Evolutionary conservation across 176 grass and related monocot genomes (phyloP), one percentile per base, ranked within the genome.

Genomic region (Eleusine indica): DNA sequence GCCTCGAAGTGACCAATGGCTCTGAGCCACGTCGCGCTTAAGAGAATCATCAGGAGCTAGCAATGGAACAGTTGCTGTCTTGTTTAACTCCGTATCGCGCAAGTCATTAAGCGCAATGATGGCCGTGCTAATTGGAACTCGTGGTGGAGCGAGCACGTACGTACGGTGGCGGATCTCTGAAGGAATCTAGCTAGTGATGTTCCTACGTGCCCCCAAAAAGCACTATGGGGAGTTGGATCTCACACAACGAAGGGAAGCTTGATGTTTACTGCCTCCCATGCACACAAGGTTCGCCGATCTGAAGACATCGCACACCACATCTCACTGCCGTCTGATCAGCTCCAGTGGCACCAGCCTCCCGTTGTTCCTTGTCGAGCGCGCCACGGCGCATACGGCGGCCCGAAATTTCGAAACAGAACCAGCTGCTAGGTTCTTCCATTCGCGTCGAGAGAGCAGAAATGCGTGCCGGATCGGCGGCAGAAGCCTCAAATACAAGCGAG

Each of bases 131-230:
- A 29, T 64, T 69, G 51, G 9, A 32, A 65, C 62, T 11, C 25
- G 61, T 64, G 25, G 30, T 28, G 62, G n/a, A 62, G 58, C 21
- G 58, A 62, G 29, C 63, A 15, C 12, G 63, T 16, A 35, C 13
- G 28, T 11, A 0, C 19, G 30, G 10, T 3, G 58, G 2, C 44
- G 64, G 25, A 73, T 56, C 19, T 41, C 18, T 4, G 10, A 70
- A 70, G 22, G 82, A 89, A 89, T 85, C 77, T 18, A 25, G 87
- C 82, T 76, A 81, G 77, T 9, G 53, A 78, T 68, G 83, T 82
- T 66, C 15, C 66, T 2, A 3, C 28, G 71, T 47, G 66, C 58
- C 66, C 87, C 87, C 80, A 68, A 41, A 43, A 14, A 18, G 48
- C 30, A 19, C 41, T 39, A 47, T 64, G 7, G 71, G 54, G 18